These are phyloP conservation scores for Diaporthe sp. DNA, from an alignment of 2,329 filamentous ascomycete species.

Conservation along the genomic window DNA sequence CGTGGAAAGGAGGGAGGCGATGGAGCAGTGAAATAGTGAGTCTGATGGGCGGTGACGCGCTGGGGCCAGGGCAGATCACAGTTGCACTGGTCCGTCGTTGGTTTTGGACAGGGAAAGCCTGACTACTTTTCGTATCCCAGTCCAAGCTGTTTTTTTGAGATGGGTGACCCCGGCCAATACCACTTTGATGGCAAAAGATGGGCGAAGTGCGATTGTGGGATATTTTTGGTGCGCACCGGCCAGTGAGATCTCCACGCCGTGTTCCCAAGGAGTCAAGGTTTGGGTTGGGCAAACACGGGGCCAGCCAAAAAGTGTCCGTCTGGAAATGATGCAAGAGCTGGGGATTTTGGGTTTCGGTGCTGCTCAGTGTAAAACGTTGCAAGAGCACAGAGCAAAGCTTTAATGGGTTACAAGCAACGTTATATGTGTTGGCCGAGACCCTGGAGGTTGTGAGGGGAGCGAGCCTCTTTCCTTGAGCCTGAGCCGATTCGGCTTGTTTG, in stretches of 20 bases:
- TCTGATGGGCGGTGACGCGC: constrained; percentile 27
- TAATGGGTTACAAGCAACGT: constrained; percentile 8
- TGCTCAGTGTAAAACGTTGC: constrained; percentile 7
- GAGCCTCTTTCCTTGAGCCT: not conserved
- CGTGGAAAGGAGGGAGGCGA: constrained; percentile 24
- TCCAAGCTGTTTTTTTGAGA: constrained; percentile 10
- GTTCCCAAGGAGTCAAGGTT: constrained; percentile 7
- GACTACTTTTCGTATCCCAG: constrained; percentile 16
- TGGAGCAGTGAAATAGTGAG: constrained; percentile 31
- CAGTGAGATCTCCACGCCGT: not conserved
- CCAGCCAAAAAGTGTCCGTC: not conserved
- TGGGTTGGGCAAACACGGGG: not conserved
- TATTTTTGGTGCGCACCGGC: constrained; percentile 9
- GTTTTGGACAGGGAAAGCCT: constrained; percentile 36
- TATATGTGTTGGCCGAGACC: not conserved
- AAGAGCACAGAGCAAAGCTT: constrained; percentile 19
- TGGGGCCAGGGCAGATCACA: constrained; percentile 31
- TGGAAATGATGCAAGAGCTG: not conserved
- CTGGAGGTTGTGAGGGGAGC: not conserved
- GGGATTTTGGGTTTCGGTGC: not conserved
- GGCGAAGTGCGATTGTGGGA: constrained; percentile 3
- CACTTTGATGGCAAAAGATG: constrained; percentile 12
- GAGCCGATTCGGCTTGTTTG: constrained; percentile 22
- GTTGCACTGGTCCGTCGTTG: constrained; percentile 1
- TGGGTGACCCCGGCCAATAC: not conserved